Percentiles rank a stretch among this genome's conserved stretches.
Conservation (phyloP, 169 alveolate genomes). For the Babesia ovis region DNA sequence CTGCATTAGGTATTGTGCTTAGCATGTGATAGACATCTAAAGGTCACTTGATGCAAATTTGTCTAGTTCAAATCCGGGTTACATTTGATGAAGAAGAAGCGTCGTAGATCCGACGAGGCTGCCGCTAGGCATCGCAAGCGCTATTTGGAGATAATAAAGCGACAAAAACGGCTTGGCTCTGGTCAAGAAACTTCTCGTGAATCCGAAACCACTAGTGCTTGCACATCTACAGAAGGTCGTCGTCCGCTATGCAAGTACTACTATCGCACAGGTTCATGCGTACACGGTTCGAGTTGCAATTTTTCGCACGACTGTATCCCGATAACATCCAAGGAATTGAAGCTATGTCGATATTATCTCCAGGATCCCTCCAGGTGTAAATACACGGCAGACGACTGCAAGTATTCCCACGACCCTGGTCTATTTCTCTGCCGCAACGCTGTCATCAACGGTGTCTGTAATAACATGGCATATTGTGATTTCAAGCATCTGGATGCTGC, state of each 20-base stretch:
- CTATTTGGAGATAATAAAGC: conserved; percentile 44
- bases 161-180: no score
- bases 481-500: conserved; percentile 70
- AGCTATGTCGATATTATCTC: conserved; percentile 71
- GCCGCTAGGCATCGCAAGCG: conserved; percentile 47
- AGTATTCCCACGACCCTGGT: conserved; percentile 74
- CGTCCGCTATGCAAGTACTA: conserved; percentile 70
- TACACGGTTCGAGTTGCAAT: conserved; percentile 69
- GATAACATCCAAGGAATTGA: conserved; percentile 73
- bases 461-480: conserved; percentile 54
- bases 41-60: no score
- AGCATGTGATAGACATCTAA: no score
- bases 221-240: conserved; percentile 1
- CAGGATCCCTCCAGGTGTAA: conserved; percentile 57
- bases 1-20: no score
- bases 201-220: no score
- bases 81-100: conserved; percentile 6
- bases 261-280: conserved; percentile 72
- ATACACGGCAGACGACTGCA: conserved; percentile 67
- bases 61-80: background rate
- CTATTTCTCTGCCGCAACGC: conserved; percentile 72
- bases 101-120: conserved; percentile 51
- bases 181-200: background rate
- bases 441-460: conserved; percentile 65
- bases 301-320: conserved; percentile 80